Base-by-base conservation (phyloP, 2,329 filamentous ascomycete genomes). In the Ascochyta koolunga region DNA sequence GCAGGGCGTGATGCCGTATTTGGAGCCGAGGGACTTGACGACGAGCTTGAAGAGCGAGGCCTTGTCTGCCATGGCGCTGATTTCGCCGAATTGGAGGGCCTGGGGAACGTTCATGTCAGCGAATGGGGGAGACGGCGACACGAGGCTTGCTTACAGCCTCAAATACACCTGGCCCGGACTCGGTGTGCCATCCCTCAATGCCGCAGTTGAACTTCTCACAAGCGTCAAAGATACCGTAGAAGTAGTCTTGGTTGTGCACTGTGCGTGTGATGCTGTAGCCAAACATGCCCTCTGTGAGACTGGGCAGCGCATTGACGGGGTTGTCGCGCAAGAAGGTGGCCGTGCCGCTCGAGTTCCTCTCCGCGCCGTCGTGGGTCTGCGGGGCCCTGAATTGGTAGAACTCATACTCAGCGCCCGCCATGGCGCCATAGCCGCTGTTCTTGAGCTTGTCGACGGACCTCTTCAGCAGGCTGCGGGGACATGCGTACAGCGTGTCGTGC, bases 151-250 rank as follows among this genome's bases (percentile, higher is more conserved):
- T 65, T 64, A 84, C 92, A 11, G 95, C 95, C 78, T 99, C 95
- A 73, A 93, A 98, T 3, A 99, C 95, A 38, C 93, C 93, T 0
- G 93, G 93, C 0, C 93, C 93, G 62, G 89, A 93, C 78, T 97
- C 93, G 8, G 93, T 96, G 78, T 97, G 93, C 93, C 93, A 97
- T 39, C 93, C 91, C 74, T 97, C 93, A 42, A 97, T 89, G 59
- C 89, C 84, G 69, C 91, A 95, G 35, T 83, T 79, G 77, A 96
- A 96, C 56, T 86, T 80, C 61, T 84, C 82, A 77, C 91, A 96
- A 0, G 88, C 84, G 60, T 96, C 86, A 75, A 91, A 96, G 43
- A 96, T 84, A 39, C 89, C 86, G 73, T 96, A 96, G 78, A 90
- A 97, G 78, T 93, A 96, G 36, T 95, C 90, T 76, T 96, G 87